Evolutionary conservation across 768 basidiomycete species (phyloP).

Genomic region (Termitomyces sp.): DNA sequence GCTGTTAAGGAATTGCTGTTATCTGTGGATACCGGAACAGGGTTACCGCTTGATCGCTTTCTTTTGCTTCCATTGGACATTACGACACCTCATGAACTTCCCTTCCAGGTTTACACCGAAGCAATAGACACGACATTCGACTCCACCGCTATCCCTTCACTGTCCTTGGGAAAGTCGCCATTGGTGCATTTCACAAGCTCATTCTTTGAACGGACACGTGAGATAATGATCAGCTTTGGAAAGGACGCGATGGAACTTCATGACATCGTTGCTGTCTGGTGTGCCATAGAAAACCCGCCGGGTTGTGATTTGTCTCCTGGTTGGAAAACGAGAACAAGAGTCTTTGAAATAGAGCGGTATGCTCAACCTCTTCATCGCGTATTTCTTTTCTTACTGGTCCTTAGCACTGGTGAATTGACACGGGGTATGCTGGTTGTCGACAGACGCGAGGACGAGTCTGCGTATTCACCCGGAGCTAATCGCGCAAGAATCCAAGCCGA

Average conservation of each 20-base stretch:
- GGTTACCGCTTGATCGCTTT: conserved; percentile 62
- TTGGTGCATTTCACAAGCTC: conserved; percentile 75
- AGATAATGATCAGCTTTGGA: conserved; percentile 74
- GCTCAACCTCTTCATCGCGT: neutral
- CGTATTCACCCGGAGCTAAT: conserved; percentile 60
- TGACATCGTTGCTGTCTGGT: conserved; percentile 88
- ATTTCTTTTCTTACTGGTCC: neutral
- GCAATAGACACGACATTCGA: conserved; percentile 60
- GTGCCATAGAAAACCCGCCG: conserved; percentile 69
- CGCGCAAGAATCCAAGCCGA: conserved; percentile 57
- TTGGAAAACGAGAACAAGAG: conserved; percentile 50
- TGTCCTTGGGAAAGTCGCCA: conserved; percentile 42
- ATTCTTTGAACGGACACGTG: conserved; percentile 68
- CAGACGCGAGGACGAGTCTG: conserved; percentile 58
- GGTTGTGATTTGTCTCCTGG: conserved; percentile 32
- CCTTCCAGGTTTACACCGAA: conserved; percentile 57
- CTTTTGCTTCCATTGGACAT: conserved; percentile 76
- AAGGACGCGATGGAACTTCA: conserved; percentile 88
- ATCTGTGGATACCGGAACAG: conserved; percentile 28
- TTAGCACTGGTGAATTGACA: conserved; percentile 66
- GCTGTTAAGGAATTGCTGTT: conserved; percentile 69
- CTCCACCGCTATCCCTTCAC: conserved; percentile 43
- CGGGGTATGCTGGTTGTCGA: conserved; percentile 88
- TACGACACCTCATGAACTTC: conserved; percentile 74
- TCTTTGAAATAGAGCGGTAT: conserved; percentile 70